These are phyloP conservation scores for Chalciporus sp. DNA, from an alignment of 1,284 basidiomycete genomes.

Conservation along the genomic window DNA sequence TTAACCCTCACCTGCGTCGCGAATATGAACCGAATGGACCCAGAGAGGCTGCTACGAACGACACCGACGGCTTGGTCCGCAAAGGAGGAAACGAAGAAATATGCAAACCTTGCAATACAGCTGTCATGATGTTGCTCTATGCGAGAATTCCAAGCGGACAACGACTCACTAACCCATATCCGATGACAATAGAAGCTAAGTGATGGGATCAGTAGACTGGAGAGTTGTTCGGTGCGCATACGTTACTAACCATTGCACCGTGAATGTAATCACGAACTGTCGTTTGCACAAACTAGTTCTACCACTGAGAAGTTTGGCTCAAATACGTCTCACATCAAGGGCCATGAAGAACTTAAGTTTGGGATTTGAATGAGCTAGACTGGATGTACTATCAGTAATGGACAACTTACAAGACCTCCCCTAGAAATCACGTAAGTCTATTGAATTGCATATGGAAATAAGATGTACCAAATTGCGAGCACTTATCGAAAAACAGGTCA, in stretches of 20 bases:
- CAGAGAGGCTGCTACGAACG: neutral
- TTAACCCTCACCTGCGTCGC: neutral
- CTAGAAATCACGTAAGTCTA: neutral
- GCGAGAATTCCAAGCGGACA: neutral
- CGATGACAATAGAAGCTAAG: conserved; percentile 18
- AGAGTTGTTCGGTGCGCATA: neutral
- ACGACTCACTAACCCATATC: conserved; percentile 18
- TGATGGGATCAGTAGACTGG: neutral
- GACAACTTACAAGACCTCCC: conserved; percentile 10
- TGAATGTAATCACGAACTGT: conserved; percentile 9
- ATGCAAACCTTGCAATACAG: neutral
- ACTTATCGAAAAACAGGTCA: neutral
- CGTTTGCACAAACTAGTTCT: neutral
- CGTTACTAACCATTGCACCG: conserved; percentile 14
- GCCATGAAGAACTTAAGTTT: neutral
- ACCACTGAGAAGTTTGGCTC: neutral
- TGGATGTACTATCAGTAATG: neutral
- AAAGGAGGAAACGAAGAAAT: neutral
- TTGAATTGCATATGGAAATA: neutral
- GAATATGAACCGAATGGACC: neutral
- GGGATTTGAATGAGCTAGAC: neutral
- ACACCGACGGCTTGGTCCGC: neutral
- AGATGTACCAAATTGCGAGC: neutral
- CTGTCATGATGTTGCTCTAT: neutral
- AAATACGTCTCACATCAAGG: conserved; percentile 3